phyloP scores from a whole-genome alignment of 371 early-diverging fungal species.

The Apophysomyces ossiformis region DNA sequence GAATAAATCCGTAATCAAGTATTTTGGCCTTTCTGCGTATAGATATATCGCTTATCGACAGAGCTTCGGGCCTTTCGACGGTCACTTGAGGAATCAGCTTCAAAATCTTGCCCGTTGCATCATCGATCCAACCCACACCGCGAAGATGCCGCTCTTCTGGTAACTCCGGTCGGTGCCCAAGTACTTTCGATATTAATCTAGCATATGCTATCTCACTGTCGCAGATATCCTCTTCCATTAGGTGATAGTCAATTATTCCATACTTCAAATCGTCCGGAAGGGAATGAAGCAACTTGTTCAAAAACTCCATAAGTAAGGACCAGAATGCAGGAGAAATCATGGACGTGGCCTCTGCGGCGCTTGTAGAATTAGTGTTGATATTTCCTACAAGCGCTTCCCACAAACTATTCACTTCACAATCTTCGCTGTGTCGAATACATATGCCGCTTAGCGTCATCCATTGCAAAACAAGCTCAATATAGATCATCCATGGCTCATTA shows the following conservation, averaged over 20 bases:
- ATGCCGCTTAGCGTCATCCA: constrained; percentile 50
- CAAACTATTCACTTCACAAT: constrained; percentile 17
- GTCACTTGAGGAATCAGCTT: not conserved
- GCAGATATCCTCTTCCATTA: constrained; percentile 30
- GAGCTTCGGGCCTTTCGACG: not conserved
- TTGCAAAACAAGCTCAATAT: constrained; percentile 46
- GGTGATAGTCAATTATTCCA: constrained; percentile 37
- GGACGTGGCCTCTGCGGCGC: constrained; percentile 3
- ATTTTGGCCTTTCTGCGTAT: constrained; percentile 37
- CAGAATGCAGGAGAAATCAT: constrained; percentile 40
- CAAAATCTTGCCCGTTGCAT: constrained; percentile 34
- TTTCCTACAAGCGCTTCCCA: constrained; percentile 40
- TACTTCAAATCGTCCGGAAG: constrained; percentile 38
- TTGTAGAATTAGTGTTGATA: not conserved
- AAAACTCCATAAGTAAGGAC: constrained; percentile 38
- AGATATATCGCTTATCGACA: not conserved
- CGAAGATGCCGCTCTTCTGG: constrained; percentile 49
- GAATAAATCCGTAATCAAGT: constrained; percentile 46
- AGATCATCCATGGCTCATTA: constrained; percentile 39
- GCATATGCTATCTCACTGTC: constrained; percentile 24
- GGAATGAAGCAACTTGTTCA: constrained; percentile 34
- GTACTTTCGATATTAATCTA: constrained; percentile 15
- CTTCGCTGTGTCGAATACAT: constrained; percentile 19
- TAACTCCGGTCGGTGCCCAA: constrained; percentile 36
- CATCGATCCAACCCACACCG: constrained; percentile 57